phyloP scores from a whole-genome alignment of 192 early-diverging fungal genomes.

The Entophlyctis luteolus region DNA sequence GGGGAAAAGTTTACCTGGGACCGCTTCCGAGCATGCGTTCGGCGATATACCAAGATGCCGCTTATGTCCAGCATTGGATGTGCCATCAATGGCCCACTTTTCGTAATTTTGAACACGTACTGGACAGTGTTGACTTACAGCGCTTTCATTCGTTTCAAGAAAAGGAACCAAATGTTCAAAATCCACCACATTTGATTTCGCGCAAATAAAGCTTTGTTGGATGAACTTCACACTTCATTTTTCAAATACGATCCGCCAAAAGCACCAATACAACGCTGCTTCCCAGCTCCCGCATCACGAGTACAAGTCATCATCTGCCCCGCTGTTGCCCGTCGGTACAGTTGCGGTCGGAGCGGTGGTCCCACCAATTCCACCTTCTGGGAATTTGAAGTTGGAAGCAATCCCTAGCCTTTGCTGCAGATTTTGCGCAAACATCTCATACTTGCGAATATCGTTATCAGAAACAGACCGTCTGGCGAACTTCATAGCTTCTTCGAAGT shows the following conservation, averaged over 20 bases:
- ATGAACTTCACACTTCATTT: too few species aligned
- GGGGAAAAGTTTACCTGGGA: not conserved
- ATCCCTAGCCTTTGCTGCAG: slow-evolving; percentile 93
- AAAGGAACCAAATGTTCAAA: not conserved
- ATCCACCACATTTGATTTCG: slow-evolving; percentile 24
- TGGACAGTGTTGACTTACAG: slow-evolving; percentile 30
- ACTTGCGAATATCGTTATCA: slow-evolving; percentile 95
- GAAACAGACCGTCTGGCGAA: slow-evolving; percentile 92
- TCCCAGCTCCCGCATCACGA: slow-evolving; percentile 46
- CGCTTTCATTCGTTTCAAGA: not conserved
- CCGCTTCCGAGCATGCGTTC: not conserved
- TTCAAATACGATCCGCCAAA: too few species aligned
- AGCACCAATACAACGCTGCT: too few species aligned
- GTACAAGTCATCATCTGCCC: slow-evolving; percentile 78
- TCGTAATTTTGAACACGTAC: slow-evolving; percentile 30
- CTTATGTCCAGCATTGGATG: slow-evolving; percentile 17
- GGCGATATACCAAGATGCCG: slow-evolving; percentile 5
- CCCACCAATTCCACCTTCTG: slow-evolving; percentile 47
- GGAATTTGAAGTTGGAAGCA: slow-evolving; percentile 92
- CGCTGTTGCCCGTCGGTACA: slow-evolving; percentile 21
- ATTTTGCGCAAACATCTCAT: slow-evolving; percentile 99
- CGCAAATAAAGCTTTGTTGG: not conserved
- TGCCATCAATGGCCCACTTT: slow-evolving; percentile 19
- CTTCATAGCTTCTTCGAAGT: slow-evolving; percentile 99
- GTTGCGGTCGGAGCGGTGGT: slow-evolving; percentile 2